Percentiles rank a stretch among this genome's conserved stretches.
These are phyloP conservation scores for Gnomoniopsis smithogilvyi DNA, from an alignment of 2,329 filamentous ascomycete genomes.

Conservation along the genomic window DNA sequence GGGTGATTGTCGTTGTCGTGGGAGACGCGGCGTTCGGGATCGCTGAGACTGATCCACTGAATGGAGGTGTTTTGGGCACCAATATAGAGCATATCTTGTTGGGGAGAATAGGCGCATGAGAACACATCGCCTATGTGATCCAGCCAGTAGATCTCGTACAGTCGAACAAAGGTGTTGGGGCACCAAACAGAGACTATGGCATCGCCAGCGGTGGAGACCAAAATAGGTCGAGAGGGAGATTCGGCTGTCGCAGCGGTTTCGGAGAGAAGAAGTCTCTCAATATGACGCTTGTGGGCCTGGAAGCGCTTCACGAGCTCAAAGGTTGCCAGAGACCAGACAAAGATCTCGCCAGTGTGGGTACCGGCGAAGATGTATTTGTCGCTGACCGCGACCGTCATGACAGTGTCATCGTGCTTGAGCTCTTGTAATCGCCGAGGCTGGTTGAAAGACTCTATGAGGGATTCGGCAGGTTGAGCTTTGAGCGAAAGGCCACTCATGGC, in stretches of 20 bases:
- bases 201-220: conserved; percentile 93
- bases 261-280: conserved; percentile 80
- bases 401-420: conserved; percentile 72
- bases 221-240: conserved; percentile 53
- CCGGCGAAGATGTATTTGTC: conserved; percentile 84
- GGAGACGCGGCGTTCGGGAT: conserved; percentile 55
- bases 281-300: conserved; percentile 86
- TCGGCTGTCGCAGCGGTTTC: conserved; percentile 64
- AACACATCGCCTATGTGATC: conserved; percentile 97
- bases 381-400: conserved; percentile 79
- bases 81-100: conserved; percentile 79
- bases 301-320: conserved; percentile 78
- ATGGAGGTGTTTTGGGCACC: conserved; percentile 94
- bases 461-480: background rate
- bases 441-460: conserved; percentile 7
- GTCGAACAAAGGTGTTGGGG: conserved; percentile 67
- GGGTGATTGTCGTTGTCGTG: conserved; percentile 68
- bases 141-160: conserved; percentile 88
- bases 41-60: conserved; percentile 81
- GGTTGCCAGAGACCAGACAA: conserved; percentile 85
- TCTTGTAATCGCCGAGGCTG: conserved; percentile 68
- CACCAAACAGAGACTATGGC: conserved; percentile 94
- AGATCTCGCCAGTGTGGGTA: conserved; percentile 88
- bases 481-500: conserved; percentile 6
- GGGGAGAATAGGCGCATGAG: conserved; percentile 82